A percentile compares a stretch with the other conserved stretches of the same genome.
These are phyloP conservation scores for Colletotrichum lupini DNA, from an alignment of 2,329 filamentous ascomycete species.

Conservation along the genomic window DNA sequence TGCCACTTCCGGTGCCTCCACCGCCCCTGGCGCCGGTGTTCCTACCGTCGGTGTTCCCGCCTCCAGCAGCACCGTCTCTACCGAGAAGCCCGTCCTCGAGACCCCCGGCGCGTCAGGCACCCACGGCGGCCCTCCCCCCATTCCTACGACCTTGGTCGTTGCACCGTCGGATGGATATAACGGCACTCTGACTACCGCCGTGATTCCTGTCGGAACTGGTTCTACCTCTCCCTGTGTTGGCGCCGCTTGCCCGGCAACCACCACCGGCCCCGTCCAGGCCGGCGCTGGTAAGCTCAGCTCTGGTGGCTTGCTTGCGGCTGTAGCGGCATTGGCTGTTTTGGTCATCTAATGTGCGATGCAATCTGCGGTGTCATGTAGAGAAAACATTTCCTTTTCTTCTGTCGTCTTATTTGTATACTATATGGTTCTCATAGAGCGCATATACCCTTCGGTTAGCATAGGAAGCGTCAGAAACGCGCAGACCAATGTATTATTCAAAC, in stretches of 20 bases:
- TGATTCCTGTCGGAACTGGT: conserved; percentile 15
- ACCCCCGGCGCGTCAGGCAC: neutral
- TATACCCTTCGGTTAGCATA: conserved; percentile 24
- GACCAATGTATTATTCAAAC: neutral
- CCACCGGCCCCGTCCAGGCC: conserved; percentile 26
- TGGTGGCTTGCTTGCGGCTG: conserved; percentile 3
- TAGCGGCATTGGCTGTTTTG: conserved; percentile 8
- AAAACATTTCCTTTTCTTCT: neutral
- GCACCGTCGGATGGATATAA: conserved; percentile 25
- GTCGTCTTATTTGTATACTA: conserved; percentile 13
- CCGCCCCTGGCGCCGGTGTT: neutral
- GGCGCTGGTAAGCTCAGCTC: conserved; percentile 20
- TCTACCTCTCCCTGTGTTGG: conserved; percentile 15
- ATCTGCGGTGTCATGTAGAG: neutral
- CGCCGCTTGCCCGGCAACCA: conserved; percentile 26
- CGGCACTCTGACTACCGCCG: conserved; percentile 17
- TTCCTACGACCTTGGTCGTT: conserved; percentile 23
- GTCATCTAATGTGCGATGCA: neutral
- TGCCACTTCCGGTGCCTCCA: neutral
- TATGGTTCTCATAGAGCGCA: conserved; percentile 17
- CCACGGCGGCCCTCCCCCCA: neutral
- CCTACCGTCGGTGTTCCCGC: neutral
- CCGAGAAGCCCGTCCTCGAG: conserved; percentile 7
- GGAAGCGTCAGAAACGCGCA: neutral
- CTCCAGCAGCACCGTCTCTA: conserved; percentile 3